A percentile compares a stretch with the other conserved stretches of the same genome.
These are phyloP conservation scores for sorghum (Sorghum bicolor) DNA, from an alignment of 176 grass and related monocot genomes.

Conservation along the genomic window Sorghum_bicolor_NCBIv3 NC_012874.2:12472001-12472500, in stretches of 20 bases:
- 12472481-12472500: not conserved
- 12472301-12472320: conserved; percentile 51
- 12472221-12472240: conserved; percentile 40
- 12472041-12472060: not conserved
- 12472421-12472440: not conserved
- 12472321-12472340: conserved; percentile 52
- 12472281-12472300: not conserved
- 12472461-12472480: not conserved
- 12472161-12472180: conserved; percentile 79
- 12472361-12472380: not conserved
- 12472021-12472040: not conserved
- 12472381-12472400: not conserved
- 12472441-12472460: not conserved
- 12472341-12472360: conserved; percentile 24
- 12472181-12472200: conserved; percentile 57
- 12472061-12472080: not conserved
- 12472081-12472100: not conserved
- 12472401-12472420: not conserved
- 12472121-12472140: conserved; percentile 57
- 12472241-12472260: conserved; percentile 20
- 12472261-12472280: not conserved
- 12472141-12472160: conserved; percentile 21
- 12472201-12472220: conserved; percentile 54
- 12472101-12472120: not conserved
- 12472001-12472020: too few species aligned